A percentile compares a stretch with the other conserved stretches of the same genome.
These are phyloP conservation scores for Sporothrix schenckii DNA, from an alignment of 2,329 filamentous ascomycete species.

Conservation along the genomic window DNA sequence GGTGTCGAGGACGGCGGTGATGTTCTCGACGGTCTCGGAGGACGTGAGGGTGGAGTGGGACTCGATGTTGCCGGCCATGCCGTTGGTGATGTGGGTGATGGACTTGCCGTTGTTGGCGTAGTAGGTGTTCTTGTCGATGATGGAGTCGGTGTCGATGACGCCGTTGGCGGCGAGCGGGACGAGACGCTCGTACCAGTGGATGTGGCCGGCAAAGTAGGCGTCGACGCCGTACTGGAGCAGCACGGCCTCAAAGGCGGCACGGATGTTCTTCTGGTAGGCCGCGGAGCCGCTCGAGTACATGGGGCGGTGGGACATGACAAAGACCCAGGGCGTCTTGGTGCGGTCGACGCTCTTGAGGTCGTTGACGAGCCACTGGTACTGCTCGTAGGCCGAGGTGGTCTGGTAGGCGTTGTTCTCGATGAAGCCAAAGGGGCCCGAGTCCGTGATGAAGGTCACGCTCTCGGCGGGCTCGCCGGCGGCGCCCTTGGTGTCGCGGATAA, in stretches of 20 bases:
- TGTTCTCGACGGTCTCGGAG: constrained; percentile 44
- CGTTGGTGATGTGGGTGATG: constrained; percentile 56
- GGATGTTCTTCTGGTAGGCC: constrained; percentile 49
- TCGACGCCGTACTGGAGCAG: constrained; percentile 52
- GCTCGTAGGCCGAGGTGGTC: constrained; percentile 49
- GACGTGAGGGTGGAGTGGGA: constrained; percentile 49
- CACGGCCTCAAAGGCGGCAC: constrained; percentile 51
- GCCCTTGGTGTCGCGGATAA: constrained; percentile 48
- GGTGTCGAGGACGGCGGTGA: constrained; percentile 51
- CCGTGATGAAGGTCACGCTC: constrained; percentile 51
- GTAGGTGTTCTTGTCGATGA: constrained; percentile 55
- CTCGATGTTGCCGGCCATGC: constrained; percentile 58
- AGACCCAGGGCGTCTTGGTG: constrained; percentile 37
- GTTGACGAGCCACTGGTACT: constrained; percentile 43
- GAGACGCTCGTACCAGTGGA: constrained; percentile 38
- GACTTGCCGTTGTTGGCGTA: constrained; percentile 51
- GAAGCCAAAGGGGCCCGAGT: constrained; percentile 53
- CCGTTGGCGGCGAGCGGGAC: constrained; percentile 36
- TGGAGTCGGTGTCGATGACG: constrained; percentile 45
- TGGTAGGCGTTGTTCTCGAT: constrained; percentile 47
- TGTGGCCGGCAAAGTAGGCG: constrained; percentile 47
- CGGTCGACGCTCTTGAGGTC: constrained; percentile 37
- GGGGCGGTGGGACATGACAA: constrained; percentile 37
- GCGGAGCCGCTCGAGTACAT: constrained; percentile 41
- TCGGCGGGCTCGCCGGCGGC: constrained; percentile 47